These are phyloP conservation scores for Capsella rubella DNA, from an alignment of 441 rosid genomes.

Conservation along the genomic window DNA sequence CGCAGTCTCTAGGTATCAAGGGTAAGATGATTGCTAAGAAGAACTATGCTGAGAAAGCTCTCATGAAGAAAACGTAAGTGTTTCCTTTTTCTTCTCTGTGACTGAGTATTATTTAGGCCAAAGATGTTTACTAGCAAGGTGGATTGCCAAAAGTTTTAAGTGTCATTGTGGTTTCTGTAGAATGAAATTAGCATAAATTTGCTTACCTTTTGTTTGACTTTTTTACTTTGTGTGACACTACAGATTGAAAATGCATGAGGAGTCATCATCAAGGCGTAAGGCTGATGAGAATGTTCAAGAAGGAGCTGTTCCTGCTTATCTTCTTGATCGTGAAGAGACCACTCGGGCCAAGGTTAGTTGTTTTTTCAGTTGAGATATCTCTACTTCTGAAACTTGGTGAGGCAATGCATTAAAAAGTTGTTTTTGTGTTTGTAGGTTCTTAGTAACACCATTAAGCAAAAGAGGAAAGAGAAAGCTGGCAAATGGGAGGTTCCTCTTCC, in stretches of 20 bases:
- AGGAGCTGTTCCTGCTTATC: conserved; percentile 95
- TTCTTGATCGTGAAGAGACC: conserved; percentile 88
- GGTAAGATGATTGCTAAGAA: conserved; percentile 96
- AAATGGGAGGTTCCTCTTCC: conserved; percentile 98
- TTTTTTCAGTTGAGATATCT: background rate
- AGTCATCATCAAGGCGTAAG: conserved; percentile 82
- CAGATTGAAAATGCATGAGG: conserved; percentile 91
- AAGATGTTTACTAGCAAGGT: background rate
- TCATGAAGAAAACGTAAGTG: conserved; percentile 92
- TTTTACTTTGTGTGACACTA: background rate
- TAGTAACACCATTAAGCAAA: conserved; percentile 92
- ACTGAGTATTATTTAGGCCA: background rate
- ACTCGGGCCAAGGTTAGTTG: conserved; percentile 75
- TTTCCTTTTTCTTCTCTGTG: background rate
- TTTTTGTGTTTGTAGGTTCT: conserved; percentile 56
- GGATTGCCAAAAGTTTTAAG: background rate
- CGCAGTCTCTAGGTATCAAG: conserved; percentile 84
- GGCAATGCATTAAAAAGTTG: conserved; percentile 20
- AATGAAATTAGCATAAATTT: background rate
- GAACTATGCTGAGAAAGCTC: conserved; percentile 90
- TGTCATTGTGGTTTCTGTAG: background rate
- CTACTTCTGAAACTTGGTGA: background rate
- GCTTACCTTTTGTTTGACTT: background rate
- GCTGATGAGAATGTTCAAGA: conserved; percentile 84
- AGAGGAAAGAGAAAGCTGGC: conserved; percentile 97